Percentiles rank a stretch among this genome's conserved stretches.
phyloP scores from a whole-genome alignment of 1,284 basidiomycete species.

The Pascua sp. region DNA sequence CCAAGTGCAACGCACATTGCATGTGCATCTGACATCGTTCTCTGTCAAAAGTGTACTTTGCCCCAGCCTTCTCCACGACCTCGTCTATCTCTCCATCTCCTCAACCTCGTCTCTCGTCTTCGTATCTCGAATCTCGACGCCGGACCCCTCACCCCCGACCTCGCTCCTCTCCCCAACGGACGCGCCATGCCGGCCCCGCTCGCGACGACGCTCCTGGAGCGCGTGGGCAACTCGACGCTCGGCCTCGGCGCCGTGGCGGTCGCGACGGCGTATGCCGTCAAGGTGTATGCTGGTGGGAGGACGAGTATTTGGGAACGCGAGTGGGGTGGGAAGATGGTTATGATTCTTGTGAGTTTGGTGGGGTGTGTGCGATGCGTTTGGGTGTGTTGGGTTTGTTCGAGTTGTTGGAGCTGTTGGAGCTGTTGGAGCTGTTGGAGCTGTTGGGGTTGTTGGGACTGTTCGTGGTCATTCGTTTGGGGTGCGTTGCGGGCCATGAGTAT shows the following conservation, averaged over 20 bases:
- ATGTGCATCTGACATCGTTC: too few species aligned
- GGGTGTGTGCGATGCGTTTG: background rate
- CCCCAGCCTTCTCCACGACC: too few species aligned
- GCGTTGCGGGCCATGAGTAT: too few species aligned
- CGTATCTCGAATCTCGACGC: background rate
- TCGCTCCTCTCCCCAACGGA: too few species aligned
- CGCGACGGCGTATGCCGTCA: constrained; percentile 28
- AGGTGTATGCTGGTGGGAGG: constrained; percentile 35
- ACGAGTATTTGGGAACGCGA: constrained; percentile 48
- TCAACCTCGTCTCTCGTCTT: background rate
- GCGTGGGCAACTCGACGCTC: constrained; percentile 22
- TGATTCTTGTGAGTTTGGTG: constrained; percentile 38
- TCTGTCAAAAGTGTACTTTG: too few species aligned
- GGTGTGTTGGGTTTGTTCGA: too few species aligned
- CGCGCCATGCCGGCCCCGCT: constrained; percentile 36
- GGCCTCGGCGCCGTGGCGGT: constrained; percentile 19
- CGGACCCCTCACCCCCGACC: background rate
- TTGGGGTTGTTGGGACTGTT: too few species aligned
- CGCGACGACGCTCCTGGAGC: constrained; percentile 21
- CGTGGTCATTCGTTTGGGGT: too few species aligned
- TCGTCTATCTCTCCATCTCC: too few species aligned
- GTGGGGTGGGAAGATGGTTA: constrained; percentile 49
- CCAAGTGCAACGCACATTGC: too few species aligned
- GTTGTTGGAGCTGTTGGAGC: too few species aligned
- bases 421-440: too few species aligned